These are phyloP conservation scores for Multifurca ochricompacta DNA, from an alignment of 768 basidiomycete species.

Conservation along the genomic window DNA sequence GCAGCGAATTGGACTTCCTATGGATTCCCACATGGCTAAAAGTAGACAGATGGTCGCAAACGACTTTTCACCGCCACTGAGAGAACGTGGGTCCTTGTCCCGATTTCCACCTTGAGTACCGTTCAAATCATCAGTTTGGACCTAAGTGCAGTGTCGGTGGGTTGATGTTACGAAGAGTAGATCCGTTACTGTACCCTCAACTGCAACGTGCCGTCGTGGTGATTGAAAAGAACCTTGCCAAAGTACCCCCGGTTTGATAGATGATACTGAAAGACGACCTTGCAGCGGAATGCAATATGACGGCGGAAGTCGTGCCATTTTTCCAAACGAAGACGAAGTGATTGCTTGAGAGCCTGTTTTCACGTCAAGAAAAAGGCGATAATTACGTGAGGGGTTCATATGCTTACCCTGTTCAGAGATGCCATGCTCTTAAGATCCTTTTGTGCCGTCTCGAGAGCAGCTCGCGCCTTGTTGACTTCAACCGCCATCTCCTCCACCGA, in stretches of 20 bases:
- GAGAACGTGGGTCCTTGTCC: constrained; percentile 78
- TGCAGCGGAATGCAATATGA: constrained; percentile 83
- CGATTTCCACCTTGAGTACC: constrained; percentile 45
- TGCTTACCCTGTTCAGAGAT: constrained; percentile 55
- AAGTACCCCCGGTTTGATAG: constrained; percentile 82
- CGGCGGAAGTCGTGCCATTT: constrained; percentile 86
- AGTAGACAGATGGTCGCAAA: constrained; percentile 94
- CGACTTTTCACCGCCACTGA: constrained; percentile 93
- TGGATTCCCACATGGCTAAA: constrained; percentile 93
- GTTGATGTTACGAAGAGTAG: not conserved
- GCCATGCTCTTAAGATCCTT: constrained; percentile 57
- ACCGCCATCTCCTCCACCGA: constrained; percentile 69
- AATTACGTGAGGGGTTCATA: not conserved
- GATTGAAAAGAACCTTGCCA: constrained; percentile 85
- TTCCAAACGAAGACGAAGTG: constrained; percentile 54
- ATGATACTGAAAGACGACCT: constrained; percentile 73
- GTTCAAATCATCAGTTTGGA: constrained; percentile 77
- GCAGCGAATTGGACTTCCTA: constrained; percentile 89
- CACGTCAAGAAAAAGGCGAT: not conserved
- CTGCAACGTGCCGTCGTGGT: constrained; percentile 50
- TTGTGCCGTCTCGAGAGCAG: constrained; percentile 50
- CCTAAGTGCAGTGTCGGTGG: constrained; percentile 31
- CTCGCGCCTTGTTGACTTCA: constrained; percentile 59
- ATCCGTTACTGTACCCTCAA: constrained; percentile 42
- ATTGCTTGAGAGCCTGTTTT: constrained; percentile 54